Conservation (phyloP, 768 basidiomycete species). For the Sistotremastrum suecicum region DNA sequence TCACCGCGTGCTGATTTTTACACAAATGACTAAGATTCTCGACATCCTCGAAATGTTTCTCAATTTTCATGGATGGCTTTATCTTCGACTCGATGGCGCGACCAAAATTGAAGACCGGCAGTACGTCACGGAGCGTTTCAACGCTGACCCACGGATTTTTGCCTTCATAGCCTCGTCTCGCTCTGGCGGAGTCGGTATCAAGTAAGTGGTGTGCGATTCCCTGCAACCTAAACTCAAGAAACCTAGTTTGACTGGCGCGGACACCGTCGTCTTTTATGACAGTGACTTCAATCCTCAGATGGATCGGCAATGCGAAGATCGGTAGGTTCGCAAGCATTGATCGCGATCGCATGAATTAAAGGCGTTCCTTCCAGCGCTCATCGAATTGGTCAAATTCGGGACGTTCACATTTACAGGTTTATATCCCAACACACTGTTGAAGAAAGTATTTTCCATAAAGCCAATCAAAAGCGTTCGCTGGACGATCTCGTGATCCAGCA, state of each 20-base stretch:
- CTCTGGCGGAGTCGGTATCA: constrained; percentile 86
- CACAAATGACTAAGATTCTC: constrained; percentile 90
- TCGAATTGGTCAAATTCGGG: constrained; percentile 94
- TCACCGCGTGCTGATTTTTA: constrained; percentile 88
- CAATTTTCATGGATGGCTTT: constrained; percentile 85
- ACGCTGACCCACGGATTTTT: constrained; percentile 61
- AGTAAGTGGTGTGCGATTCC: constrained; percentile 34
- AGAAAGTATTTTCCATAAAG: constrained; percentile 91
- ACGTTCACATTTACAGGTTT: constrained; percentile 94
- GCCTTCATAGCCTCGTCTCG: constrained; percentile 82
- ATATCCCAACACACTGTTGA: constrained; percentile 85
- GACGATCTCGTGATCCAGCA: constrained; percentile 87
- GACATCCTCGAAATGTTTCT: constrained; percentile 92
- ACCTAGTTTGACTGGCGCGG: constrained; percentile 66
- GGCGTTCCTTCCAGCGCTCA: constrained; percentile 49
- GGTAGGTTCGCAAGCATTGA: constrained; percentile 26
- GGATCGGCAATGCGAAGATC: constrained; percentile 94
- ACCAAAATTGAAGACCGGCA: constrained; percentile 93
- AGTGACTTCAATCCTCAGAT: constrained; percentile 97
- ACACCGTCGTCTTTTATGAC: constrained; percentile 96
- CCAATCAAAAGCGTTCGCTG: constrained; percentile 91
- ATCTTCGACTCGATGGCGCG: constrained; percentile 86
- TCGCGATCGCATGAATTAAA: not conserved
- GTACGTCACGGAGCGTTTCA: constrained; percentile 80
- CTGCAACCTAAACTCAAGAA: constrained; percentile 5